These are phyloP conservation scores for Ceratocystis cubensis DNA, from an alignment of 2,329 filamentous ascomycete species.

Conservation along the genomic window DNA sequence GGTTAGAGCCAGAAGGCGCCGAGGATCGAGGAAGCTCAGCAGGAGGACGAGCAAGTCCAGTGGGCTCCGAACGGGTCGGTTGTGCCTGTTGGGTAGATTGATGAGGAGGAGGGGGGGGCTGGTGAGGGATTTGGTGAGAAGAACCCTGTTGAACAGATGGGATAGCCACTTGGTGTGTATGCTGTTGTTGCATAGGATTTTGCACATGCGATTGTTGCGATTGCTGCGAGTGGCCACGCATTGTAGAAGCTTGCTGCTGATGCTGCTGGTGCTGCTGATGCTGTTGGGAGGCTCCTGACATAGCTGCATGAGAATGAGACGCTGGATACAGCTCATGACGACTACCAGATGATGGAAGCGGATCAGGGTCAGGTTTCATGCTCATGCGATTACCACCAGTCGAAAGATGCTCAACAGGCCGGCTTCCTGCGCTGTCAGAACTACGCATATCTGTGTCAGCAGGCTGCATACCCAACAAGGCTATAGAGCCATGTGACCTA, in stretches of 20 bases:
- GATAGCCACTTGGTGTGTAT: constrained; percentile 3
- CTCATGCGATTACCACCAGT: constrained; percentile 12
- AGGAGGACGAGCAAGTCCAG: background rate
- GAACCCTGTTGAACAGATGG: background rate
- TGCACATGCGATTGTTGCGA: constrained; percentile 5
- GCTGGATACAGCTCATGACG: constrained; percentile 6
- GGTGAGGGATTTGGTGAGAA: background rate
- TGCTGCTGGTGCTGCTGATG: background rate
- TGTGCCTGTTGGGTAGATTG: background rate
- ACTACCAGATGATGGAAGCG: background rate
- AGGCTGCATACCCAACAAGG: constrained; percentile 11
- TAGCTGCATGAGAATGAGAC: constrained; percentile 1
- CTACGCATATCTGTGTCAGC: constrained; percentile 14
- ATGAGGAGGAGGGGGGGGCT: background rate
- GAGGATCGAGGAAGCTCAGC: background rate
- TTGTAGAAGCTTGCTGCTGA: background rate
- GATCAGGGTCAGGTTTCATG: constrained; percentile 19
- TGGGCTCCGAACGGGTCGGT: background rate
- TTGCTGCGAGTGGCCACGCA: constrained; percentile 1
- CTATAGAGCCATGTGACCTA: background rate
- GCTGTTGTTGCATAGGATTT: constrained; percentile 13
- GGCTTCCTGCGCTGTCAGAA: background rate
- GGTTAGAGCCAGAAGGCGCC: background rate
- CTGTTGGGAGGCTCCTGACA: background rate
- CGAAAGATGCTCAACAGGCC: constrained; percentile 10